Conservation (phyloP, 2,329 filamentous ascomycete species). For the Colletotrichum tropicicola region DNA sequence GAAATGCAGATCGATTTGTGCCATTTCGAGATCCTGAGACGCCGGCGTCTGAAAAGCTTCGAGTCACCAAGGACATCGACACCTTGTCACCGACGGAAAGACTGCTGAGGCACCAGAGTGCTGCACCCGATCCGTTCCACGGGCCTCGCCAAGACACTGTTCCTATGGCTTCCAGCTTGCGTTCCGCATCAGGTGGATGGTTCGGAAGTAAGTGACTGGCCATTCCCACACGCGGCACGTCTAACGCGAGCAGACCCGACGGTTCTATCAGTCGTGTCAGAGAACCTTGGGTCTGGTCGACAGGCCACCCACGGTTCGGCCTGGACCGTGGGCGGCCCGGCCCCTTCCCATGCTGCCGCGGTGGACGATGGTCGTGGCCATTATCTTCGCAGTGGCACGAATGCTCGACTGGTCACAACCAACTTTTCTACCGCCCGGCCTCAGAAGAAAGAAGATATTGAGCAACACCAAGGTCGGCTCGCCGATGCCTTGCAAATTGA, state of each 20-base stretch:
- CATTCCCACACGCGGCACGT: conserved; percentile 7
- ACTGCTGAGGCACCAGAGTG: conserved; percentile 51
- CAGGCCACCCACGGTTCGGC: conserved; percentile 74
- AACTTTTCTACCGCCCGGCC: conserved; percentile 52
- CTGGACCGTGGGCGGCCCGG: conserved; percentile 80
- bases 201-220: background rate
- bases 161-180: conserved; percentile 32
- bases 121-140: conserved; percentile 53
- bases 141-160: conserved; percentile 38
- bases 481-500: conserved; percentile 86
- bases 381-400: conserved; percentile 74
- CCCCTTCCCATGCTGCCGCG: conserved; percentile 59
- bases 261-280: conserved; percentile 36
- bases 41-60: conserved; percentile 52
- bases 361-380: conserved; percentile 71
- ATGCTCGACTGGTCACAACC: conserved; percentile 72
- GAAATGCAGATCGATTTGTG: conserved; percentile 59
- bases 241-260: conserved; percentile 32
- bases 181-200: conserved; percentile 1
- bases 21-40: conserved; percentile 48
- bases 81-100: conserved; percentile 54
- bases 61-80: conserved; percentile 45
- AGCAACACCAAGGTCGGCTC: conserved; percentile 77
- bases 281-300: conserved; percentile 39
- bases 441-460: conserved; percentile 66